A percentile compares a stretch with the other conserved stretches of the same genome.
phyloP scores from a whole-genome alignment of 2,329 filamentous ascomycete genomes.

The Acarospora socialis region DNA sequence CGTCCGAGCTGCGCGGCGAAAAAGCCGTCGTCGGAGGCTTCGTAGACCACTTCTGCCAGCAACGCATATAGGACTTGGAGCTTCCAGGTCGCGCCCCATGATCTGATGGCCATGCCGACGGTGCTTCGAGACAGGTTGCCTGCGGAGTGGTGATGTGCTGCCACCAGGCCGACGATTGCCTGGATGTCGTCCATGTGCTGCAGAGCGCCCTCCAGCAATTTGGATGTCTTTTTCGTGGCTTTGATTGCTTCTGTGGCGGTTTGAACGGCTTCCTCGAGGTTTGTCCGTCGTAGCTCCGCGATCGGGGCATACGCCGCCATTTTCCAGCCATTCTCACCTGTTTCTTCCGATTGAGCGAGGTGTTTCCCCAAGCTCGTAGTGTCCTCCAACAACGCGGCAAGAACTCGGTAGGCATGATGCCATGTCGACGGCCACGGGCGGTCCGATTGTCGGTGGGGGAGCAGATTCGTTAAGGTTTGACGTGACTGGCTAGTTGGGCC shows the following conservation, averaged over 20 bases:
- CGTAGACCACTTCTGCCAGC: constrained; percentile 11
- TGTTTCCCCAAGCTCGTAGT: constrained; percentile 7
- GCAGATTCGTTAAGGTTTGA: too few species aligned
- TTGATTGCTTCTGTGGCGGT: constrained; percentile 17
- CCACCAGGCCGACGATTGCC: constrained; percentile 6
- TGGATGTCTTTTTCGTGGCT: constrained; percentile 16
- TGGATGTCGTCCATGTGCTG: constrained; percentile 11
- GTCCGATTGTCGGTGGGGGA: too few species aligned
- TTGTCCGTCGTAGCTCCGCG: constrained; percentile 10
- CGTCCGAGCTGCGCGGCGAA: constrained; percentile 24
- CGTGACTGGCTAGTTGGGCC: constrained; percentile 12
- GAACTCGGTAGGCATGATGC: constrained; percentile 8
- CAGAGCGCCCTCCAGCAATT: constrained; percentile 16
- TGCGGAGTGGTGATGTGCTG: constrained; percentile 1
- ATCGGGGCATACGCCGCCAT: constrained; percentile 16
- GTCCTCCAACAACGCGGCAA: constrained; percentile 10
- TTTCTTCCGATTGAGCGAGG: constrained; percentile 8
- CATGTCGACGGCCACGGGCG: constrained; percentile 3
- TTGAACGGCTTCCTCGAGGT: constrained; percentile 10
- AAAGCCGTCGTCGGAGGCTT: constrained; percentile 6
- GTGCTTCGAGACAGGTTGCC: constrained; percentile 13
- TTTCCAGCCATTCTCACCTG: constrained; percentile 12
- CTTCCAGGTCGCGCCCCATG: constrained; percentile 14
- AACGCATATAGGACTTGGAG: constrained; percentile 14
- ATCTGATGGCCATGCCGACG: constrained; percentile 15